These are phyloP conservation scores for Pseudisothecium myosuroides DNA, from an alignment of 225 moss, liverwort and hornwort genomes.

Conservation along the genomic window DNA sequence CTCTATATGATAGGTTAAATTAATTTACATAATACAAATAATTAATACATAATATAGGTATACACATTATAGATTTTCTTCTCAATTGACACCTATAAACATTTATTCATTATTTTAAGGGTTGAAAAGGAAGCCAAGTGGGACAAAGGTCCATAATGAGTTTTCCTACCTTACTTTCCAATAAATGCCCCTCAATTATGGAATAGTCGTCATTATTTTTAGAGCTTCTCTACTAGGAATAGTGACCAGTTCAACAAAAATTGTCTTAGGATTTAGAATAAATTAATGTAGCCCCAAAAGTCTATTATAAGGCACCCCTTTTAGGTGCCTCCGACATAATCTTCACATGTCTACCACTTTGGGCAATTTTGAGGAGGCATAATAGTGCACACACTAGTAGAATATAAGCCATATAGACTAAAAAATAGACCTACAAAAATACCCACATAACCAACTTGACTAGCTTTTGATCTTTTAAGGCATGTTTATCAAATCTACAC, in stretches of 20 bases:
- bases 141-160: accelerated
- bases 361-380: accelerated
- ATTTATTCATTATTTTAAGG: too few species aligned
- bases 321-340: accelerated
- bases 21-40: neutral
- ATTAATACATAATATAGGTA: neutral
- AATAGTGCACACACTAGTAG: accelerated
- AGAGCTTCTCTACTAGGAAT: accelerated
- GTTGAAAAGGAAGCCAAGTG: neutral
- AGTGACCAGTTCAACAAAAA: accelerated
- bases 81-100: accelerated
- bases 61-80: neutral
- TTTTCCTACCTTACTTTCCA: neutral
- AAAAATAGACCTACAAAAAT: neutral
- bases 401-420: neutral
- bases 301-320: neutral
- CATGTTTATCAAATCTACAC: neutral
- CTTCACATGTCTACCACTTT: neutral
- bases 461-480: accelerated
- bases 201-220: neutral
- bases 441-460: neutral
- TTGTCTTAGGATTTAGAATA: accelerated
- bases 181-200: neutral
- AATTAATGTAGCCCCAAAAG: neutral
- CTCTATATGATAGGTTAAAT: too few species aligned